Percentiles rank a stretch among this genome's conserved stretches.
Conservation (phyloP, 2,329 filamentous ascomycete genomes). For the Claviceps arundinis region DNA sequence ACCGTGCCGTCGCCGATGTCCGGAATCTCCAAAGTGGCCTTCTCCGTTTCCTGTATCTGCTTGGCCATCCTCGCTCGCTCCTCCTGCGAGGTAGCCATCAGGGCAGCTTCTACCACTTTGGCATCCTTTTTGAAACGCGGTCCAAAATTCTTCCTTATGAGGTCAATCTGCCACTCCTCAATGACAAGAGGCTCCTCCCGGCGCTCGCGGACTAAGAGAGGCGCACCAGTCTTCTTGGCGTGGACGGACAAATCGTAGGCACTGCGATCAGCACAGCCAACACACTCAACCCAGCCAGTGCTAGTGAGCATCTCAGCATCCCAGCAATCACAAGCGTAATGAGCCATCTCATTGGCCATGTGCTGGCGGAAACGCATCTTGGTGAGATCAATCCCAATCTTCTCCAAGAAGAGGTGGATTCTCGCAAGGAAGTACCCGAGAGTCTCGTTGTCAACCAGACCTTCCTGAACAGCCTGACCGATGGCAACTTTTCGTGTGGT, state of each 20-base stretch:
- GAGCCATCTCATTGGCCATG: conserved; percentile 67
- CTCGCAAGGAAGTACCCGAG: conserved; percentile 93
- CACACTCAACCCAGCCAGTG: conserved; percentile 96
- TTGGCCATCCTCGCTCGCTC: conserved; percentile 68
- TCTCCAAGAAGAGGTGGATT: conserved; percentile 80
- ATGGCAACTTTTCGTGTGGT: conserved; percentile 60
- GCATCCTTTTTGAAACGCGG: conserved; percentile 91
- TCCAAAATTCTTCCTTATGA: conserved; percentile 93
- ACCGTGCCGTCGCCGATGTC: conserved; percentile 56
- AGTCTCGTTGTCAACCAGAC: conserved; percentile 91
- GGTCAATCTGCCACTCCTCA: conserved; percentile 76
- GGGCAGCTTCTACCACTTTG: conserved; percentile 68
- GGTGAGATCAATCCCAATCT: conserved; percentile 71
- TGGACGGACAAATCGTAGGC: conserved; percentile 91
- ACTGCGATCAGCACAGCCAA: conserved; percentile 89
- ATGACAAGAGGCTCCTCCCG: conserved; percentile 64
- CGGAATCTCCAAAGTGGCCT: conserved; percentile 63
- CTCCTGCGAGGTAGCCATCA: conserved; percentile 65
- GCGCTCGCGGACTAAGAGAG: conserved; percentile 72
- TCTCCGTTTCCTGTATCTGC: conserved; percentile 58
- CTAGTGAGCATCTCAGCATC: conserved; percentile 86
- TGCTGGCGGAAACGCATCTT: conserved; percentile 97
- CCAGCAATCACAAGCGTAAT: conserved; percentile 97
- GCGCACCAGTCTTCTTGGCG: conserved; percentile 79
- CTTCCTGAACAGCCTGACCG: conserved; percentile 70